phyloP scores from a whole-genome alignment of 768 basidiomycete genomes.

The Leccinum disarticulatum region DNA sequence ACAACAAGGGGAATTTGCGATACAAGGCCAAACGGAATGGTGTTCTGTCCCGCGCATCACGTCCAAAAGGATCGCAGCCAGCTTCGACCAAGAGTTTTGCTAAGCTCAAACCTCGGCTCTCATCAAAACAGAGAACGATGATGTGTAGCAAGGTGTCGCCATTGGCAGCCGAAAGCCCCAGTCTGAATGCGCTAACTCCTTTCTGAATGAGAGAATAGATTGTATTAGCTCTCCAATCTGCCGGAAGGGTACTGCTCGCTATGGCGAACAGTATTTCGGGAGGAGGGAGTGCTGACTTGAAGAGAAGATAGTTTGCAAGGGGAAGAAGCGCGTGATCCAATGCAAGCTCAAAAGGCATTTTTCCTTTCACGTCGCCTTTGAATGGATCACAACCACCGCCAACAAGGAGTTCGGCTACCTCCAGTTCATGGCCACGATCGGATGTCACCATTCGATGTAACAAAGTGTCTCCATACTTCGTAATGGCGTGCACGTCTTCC shows the following conservation, averaged over 20 bases:
- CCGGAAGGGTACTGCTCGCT: neutral
- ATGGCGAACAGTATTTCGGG: neutral
- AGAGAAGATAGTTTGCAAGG: neutral
- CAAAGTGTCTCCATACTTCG: neutral
- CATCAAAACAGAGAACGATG: neutral
- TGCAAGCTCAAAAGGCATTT: conserved; percentile 9
- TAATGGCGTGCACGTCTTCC: neutral
- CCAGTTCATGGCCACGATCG: neutral
- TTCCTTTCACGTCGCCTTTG: neutral
- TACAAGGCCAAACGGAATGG: neutral
- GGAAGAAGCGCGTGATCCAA: neutral
- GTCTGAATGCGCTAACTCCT: neutral
- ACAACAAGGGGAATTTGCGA: neutral
- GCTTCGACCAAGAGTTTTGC: neutral
- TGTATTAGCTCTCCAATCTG: neutral
- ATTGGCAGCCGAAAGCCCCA: neutral
- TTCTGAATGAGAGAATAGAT: neutral
- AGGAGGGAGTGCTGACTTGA: neutral
- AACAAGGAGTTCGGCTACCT: conserved; percentile 2
- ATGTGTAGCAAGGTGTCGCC: neutral
- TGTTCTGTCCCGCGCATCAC: neutral
- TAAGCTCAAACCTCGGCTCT: neutral
- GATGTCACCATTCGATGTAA: neutral
- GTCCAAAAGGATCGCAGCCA: neutral
- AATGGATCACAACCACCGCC: conserved; percentile 10